Base-by-base conservation (phyloP, 768 basidiomycete genomes). In the Chalciporus sphaerocephalus region DNA sequence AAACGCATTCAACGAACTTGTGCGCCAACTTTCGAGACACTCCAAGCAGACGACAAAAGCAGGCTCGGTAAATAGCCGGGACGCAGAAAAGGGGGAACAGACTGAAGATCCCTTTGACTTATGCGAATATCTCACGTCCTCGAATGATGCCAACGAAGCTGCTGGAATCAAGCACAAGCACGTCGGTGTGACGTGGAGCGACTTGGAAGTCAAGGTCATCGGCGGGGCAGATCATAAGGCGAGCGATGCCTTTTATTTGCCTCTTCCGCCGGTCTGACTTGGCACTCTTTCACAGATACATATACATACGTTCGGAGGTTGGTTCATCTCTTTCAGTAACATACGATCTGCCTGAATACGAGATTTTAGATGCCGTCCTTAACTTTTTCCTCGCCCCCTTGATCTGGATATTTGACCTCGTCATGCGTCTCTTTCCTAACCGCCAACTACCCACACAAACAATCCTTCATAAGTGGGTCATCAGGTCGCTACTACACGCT, bases 101-200 rank as follows among this genome's bases (percentile, higher is more conserved):
- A 21, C 10, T 6, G 47, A 59, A 60, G 69, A 11, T 22, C 60
- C 59, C 0, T 87, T 86, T 52, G 78, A 86, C 59, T 76, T 88
- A 16, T 75, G 75, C 13, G 83, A 85, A 47, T 87, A 85, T 53
- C 71, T 88, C 23, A 68, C 78, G 3, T 78, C 78, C 7, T 81
- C 78, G 12, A 85, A 83, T 57, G 83, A 85, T 53, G 79, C 80
- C 1, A 74, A 79, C 40, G 76, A 85, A 44, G 59, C 64, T 16
- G 83, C 82, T 2, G 85, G 85, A 13, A 81, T 87, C 38, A 76
- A 75, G 47, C 80, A 83, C 55, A 88, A 88, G 58, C 81, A 84
- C 48, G 83, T 88, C 7, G 85, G 85, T 24, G 80, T 89, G 18
- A 78, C 79, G 20, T 89, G 87, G 87, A 75, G 85, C 41, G 72